Evolutionary conservation across 495 filamentous ascomycete genomes (phyloP).

Genomic region (Penicillium silybi): DNA sequence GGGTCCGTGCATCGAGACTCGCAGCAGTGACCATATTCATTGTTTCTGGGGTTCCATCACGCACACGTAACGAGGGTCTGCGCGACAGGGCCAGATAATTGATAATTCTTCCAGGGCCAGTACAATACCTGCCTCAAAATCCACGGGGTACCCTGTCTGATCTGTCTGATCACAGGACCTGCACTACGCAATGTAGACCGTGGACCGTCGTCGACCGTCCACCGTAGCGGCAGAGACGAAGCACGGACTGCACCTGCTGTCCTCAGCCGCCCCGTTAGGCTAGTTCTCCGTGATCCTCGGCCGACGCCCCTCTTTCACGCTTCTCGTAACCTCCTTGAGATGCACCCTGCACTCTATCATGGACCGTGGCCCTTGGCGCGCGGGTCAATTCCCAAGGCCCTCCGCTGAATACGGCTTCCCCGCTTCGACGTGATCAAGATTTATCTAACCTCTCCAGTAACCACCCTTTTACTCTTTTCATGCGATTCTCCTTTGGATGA

Average conservation of each 20-base stretch:
- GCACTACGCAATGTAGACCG: no score
- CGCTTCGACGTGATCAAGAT: conserved; percentile 14
- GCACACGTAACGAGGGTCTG: neutral
- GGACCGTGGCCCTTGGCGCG: conserved; percentile 5
- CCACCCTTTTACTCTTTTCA: neutral
- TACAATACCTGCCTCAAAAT: neutral
- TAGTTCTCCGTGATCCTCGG: conserved; percentile 9
- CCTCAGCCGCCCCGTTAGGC: conserved; percentile 12
- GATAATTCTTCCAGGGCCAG: conserved; percentile 2
- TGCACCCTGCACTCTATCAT: neutral
- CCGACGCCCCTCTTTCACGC: neutral
- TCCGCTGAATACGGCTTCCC: conserved; percentile 11
- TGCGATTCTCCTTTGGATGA: neutral
- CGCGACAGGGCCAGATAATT: neutral
- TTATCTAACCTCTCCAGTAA: neutral
- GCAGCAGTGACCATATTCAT: no score
- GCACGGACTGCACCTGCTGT: neutral
- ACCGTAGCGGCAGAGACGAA: conserved; percentile 8
- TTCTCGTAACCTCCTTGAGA: neutral
- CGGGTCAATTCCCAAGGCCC: conserved; percentile 8
- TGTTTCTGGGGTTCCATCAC: conserved; percentile 1
- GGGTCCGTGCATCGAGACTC: neutral
- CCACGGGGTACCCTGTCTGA: no score
- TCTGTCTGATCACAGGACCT: conserved; percentile 14
- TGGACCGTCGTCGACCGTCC: neutral